phyloP scores from a whole-genome alignment of 768 basidiomycete genomes.

The Imleria badia region DNA sequence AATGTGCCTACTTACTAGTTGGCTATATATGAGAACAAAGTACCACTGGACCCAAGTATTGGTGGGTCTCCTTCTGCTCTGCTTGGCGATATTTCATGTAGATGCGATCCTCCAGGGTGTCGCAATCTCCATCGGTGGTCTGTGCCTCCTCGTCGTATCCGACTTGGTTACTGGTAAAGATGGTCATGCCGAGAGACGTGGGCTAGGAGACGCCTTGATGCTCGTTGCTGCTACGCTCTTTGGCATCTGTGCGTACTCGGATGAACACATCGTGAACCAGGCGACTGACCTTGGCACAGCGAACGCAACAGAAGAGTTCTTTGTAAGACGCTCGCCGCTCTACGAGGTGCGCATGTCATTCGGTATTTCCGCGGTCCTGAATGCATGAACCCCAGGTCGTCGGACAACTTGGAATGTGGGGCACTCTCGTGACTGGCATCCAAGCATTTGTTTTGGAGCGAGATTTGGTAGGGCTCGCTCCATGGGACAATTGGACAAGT shows the following conservation, averaged over 20 bases:
- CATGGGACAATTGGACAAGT: conserved; percentile 75
- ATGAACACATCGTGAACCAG: neutral
- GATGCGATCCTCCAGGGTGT: conserved; percentile 50
- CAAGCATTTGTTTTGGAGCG: conserved; percentile 77
- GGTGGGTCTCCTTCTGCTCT: conserved; percentile 36
- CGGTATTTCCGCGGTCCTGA: neutral
- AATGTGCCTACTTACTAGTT: conserved; percentile 76
- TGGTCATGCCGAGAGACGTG: conserved; percentile 59
- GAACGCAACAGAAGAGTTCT: conserved; percentile 86
- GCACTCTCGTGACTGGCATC: conserved; percentile 69
- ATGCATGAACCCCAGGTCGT: conserved; percentile 49
- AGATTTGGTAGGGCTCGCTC: conserved; percentile 53
- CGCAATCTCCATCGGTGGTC: conserved; percentile 64
- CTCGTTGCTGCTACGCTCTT: conserved; percentile 82
- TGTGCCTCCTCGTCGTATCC: conserved; percentile 76
- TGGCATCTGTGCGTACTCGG: conserved; percentile 64
- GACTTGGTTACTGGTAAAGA: conserved; percentile 76
- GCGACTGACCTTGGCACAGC: conserved; percentile 42
- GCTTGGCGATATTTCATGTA: neutral
- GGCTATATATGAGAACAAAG: conserved; percentile 72
- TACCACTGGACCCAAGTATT: conserved; percentile 85
- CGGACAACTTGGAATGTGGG: conserved; percentile 85
- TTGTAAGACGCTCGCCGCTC: conserved; percentile 75
- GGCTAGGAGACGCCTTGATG: conserved; percentile 83
- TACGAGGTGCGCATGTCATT: conserved; percentile 54